Evolutionary conservation across 208 protist genomes (phyloP).

Genomic region (Acanthamoeba royreba): DNA sequence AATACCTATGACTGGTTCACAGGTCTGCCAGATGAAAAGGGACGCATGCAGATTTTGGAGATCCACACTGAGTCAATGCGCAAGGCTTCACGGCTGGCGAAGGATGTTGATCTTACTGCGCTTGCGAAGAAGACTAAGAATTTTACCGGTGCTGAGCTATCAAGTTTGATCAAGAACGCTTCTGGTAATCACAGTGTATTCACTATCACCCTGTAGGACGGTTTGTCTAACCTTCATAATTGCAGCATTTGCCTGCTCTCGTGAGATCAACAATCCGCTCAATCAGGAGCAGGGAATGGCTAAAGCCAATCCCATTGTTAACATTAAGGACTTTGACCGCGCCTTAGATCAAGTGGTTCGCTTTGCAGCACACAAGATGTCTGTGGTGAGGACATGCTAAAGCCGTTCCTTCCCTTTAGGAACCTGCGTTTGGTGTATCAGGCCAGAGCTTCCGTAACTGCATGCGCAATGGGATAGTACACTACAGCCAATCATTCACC

Average conservation of each 20-base stretch:
- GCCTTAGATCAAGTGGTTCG: constrained; percentile 61
- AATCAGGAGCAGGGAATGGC: background rate
- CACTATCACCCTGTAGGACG: background rate
- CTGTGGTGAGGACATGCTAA: background rate
- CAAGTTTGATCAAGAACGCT: constrained; percentile 85
- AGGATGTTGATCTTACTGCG: constrained; percentile 93
- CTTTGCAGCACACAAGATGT: too few relatives aligned
- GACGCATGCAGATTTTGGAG: constrained; percentile 85
- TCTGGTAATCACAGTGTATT: constrained; percentile 86
- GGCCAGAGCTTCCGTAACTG: constrained; percentile 88
- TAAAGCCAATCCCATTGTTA: constrained; percentile 18
- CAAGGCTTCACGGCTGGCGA: constrained; percentile 92
- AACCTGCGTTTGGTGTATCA: constrained; percentile 90
- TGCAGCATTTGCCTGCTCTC: background rate
- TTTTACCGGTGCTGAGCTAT: constrained; percentile 91
- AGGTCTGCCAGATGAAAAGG: constrained; percentile 80
- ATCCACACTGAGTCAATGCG: constrained; percentile 83
- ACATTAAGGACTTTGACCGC: constrained; percentile 70
- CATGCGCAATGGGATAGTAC: constrained; percentile 85
- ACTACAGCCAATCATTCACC: constrained; percentile 85
- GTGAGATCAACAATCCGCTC: background rate
- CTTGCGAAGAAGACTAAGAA: constrained; percentile 96
- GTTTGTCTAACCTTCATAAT: background rate
- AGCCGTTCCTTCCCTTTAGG: background rate
- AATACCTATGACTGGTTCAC: too few relatives aligned